Percentiles rank a stretch among this genome's conserved stretches.
Conservation (phyloP, 768 basidiomycete genomes). For the Collybia nuda region DNA sequence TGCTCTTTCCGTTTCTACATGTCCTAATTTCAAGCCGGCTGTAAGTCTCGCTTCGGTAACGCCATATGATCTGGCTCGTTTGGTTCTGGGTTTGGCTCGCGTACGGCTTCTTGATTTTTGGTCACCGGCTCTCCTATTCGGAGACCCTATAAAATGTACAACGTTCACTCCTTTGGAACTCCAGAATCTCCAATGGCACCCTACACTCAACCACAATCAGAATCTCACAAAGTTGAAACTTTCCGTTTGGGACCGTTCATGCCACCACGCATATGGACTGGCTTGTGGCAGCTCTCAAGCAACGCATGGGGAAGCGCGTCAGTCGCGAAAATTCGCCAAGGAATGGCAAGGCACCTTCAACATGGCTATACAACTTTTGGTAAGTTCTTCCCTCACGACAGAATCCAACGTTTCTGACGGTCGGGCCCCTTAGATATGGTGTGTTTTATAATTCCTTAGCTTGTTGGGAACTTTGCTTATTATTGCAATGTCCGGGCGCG, state of each 20-base stretch:
- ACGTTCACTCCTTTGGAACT: neutral
- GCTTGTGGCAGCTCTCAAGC: conserved; percentile 85
- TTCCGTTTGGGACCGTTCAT: conserved; percentile 56
- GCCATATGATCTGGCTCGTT: no score
- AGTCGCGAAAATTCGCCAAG: conserved; percentile 59
- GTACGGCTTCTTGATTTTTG: no score
- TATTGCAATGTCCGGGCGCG: neutral
- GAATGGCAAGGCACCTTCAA: conserved; percentile 64
- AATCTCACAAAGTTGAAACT: conserved; percentile 31
- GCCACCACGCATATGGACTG: conserved; percentile 70
- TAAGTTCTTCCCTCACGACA: conserved; percentile 19
- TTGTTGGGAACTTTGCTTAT: neutral
- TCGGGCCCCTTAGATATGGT: conserved; percentile 51
- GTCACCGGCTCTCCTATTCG: no score
- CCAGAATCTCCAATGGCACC: conserved; percentile 18
- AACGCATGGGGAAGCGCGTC: conserved; percentile 83
- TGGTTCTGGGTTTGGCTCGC: no score
- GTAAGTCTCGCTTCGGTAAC: no score
- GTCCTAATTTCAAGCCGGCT: no score
- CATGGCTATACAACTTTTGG: conserved; percentile 67
- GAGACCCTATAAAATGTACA: neutral
- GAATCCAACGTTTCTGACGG: neutral
- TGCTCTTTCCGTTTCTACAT: neutral
- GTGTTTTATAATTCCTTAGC: conserved; percentile 14
- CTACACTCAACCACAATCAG: conserved; percentile 10